Base-by-base conservation (phyloP, 78 protist species). In the Isochrysis galbana region DNA sequence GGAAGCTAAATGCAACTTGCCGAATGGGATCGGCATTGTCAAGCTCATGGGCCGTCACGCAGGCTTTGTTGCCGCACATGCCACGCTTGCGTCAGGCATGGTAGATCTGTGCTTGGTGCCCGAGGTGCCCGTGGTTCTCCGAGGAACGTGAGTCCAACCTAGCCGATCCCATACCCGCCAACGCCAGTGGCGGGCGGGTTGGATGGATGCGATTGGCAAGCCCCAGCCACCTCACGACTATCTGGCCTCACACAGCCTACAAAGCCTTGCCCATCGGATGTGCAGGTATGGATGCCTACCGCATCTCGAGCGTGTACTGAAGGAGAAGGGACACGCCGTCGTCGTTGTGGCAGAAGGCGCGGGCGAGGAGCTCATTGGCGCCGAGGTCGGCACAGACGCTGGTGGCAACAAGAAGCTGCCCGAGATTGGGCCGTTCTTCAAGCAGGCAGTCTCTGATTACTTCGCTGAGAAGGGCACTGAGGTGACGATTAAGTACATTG, bases 321-420 rank as follows among this genome's bases (percentile, higher is more conserved):
- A 17, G 48, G 4, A 1, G 17, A n/a, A 38, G 45, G 86, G 87
- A 21, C 94, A 91, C 84, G 19, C 61, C 74, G 91, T 96, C 38
- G 84, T 96, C 34, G 95, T 93, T 72, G 93, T 94, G 11, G 96
- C 96, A 34, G 97, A 96, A 78, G 97, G 97, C 70, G 94, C 96
- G 11, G 95, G 95, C 38, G 93, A 93, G 44, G 82, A 26, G 0
- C 11, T n/a, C n/a, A n/a, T 61, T 46, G 48, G 1, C 26, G 14
- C 41, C 51, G 0, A 70, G 29, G 92, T 41, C 19, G 48, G 34
- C 32, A 22, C 7, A 19, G 95, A 93, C 87, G 91, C 91, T 10
- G 5, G 88, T 32, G 96, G 96, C 84, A 69, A 94, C 91, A 38
- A 1, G 45, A 25, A 2, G n/a, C 77, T 23, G 1, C 48, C 21